Percentiles rank a stretch among this genome's conserved stretches.
Evolutionary conservation across 1,284 basidiomycete genomes (phyloP).

Genomic region (Peniophora sp.): DNA sequence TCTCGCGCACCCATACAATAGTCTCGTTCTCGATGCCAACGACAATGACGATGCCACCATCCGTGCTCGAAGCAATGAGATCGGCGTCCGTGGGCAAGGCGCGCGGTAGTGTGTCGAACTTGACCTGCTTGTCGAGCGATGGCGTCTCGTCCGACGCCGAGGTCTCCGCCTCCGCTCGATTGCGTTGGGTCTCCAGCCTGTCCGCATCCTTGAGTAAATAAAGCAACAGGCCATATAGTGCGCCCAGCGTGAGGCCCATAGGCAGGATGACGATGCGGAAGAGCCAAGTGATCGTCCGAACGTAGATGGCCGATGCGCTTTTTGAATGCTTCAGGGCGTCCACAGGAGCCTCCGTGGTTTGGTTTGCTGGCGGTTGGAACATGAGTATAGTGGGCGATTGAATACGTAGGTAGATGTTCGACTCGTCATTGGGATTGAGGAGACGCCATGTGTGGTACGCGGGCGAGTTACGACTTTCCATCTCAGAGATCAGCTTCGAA

Average conservation of each 20-base stretch:
- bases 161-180: conserved; percentile 37
- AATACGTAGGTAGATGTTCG: conserved; percentile 72
- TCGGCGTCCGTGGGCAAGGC: conserved; percentile 78
- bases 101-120: conserved; percentile 68
- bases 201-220: conserved; percentile 92
- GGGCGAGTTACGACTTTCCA: conserved; percentile 25
- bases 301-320: conserved; percentile 32
- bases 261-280: conserved; percentile 82
- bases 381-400: conserved; percentile 76
- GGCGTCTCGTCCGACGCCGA: conserved; percentile 22
- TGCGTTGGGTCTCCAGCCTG: conserved; percentile 78
- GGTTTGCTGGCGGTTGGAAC: conserved; percentile 33
- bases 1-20: conserved; percentile 51
- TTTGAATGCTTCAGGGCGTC: conserved; percentile 23
- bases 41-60: conserved; percentile 57
- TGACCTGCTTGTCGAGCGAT: conserved; percentile 32
- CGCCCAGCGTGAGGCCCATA: conserved; percentile 69
- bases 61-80: conserved; percentile 61
- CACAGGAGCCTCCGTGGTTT: conserved; percentile 8
- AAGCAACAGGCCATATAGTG: conserved; percentile 75
- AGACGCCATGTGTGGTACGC: conserved; percentile 74
- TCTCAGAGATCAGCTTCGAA: conserved; percentile 17
- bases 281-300: conserved; percentile 61
- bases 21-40: conserved; percentile 77
- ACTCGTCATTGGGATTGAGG: conserved; percentile 67